Percentiles rank a stretch among this genome's conserved stretches.
Evolutionary conservation across 345 rosid genomes (phyloP).

Genomic region (Eucalyptus regnans): DNA sequence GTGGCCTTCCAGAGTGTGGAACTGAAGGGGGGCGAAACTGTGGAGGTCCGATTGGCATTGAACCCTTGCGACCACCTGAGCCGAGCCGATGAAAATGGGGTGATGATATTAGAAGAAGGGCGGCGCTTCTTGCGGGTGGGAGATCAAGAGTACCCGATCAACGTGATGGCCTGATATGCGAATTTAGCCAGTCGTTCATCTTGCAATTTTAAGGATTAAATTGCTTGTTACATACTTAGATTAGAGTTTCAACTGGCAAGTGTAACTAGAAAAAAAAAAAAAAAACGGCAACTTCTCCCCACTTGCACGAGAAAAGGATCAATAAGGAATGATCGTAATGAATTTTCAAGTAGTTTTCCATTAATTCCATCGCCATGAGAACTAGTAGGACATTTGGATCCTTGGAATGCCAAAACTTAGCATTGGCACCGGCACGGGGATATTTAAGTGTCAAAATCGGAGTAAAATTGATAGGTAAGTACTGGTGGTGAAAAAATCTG

Average conservation of each 20-base stretch:
- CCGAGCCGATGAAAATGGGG: conserved; percentile 57
- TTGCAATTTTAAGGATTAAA: background rate
- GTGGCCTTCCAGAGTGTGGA: conserved; percentile 62
- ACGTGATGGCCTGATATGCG: conserved; percentile 14
- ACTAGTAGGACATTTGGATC: fast-evolving
- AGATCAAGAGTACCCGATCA: conserved; percentile 41
- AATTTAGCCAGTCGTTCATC: background rate
- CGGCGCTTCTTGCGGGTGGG: conserved; percentile 57
- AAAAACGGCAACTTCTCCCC: background rate
- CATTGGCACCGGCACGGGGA: fast-evolving
- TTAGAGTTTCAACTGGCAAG: background rate
- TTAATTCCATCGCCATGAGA: too few relatives aligned
- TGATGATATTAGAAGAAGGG: conserved; percentile 67
- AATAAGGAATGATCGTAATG: background rate
- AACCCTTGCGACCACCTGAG: conserved; percentile 55
- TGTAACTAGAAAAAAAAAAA: background rate
- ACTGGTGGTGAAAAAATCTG: fast-evolving
- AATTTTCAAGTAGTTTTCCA: background rate
- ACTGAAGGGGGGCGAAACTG: conserved; percentile 35
- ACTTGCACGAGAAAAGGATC: background rate
- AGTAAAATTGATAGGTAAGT: fast-evolving
- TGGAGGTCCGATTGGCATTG: conserved; percentile 44
- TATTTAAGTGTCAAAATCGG: fast-evolving
- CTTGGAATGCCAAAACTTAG: fast-evolving
- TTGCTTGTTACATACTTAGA: background rate